These are phyloP conservation scores for Colletotrichum simmondsii DNA, from an alignment of 2,329 filamentous ascomycete species.

Conservation along the genomic window DNA sequence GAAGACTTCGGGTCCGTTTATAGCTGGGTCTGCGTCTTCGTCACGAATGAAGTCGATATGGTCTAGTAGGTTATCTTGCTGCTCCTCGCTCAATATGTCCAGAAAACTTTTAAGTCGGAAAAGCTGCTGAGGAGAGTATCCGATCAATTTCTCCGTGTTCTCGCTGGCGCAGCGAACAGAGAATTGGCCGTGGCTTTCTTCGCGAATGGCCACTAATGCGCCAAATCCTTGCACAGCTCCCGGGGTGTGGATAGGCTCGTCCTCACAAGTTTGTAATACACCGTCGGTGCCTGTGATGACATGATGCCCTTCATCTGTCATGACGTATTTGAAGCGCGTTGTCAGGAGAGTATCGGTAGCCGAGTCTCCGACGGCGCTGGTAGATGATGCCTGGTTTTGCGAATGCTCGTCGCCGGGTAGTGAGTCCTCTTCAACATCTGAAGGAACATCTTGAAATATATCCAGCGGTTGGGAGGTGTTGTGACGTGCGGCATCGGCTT, in stretches of 20 bases:
- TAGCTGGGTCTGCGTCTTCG: conserved; percentile 78
- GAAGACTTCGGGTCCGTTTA: conserved; percentile 88
- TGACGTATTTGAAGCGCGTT: conserved; percentile 80
- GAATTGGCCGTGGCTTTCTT: conserved; percentile 75
- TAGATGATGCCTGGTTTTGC: not conserved
- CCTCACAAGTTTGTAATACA: conserved; percentile 83
- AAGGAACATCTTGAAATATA: conserved; percentile 37
- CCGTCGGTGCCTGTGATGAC: conserved; percentile 84
- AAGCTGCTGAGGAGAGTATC: conserved; percentile 80
- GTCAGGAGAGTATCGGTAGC: conserved; percentile 61
- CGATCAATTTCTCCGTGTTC: conserved; percentile 80
- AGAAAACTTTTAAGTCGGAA: conserved; percentile 81
- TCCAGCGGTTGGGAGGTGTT: conserved; percentile 46
- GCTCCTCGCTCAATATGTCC: conserved; percentile 86
- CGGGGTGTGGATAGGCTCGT: conserved; percentile 90
- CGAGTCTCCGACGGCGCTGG: not conserved
- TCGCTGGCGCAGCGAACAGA: conserved; percentile 82
- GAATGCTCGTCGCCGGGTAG: not conserved
- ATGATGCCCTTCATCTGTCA: conserved; percentile 82
- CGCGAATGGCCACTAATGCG: conserved; percentile 77
- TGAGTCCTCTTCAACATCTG: conserved; percentile 40
- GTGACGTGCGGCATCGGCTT: conserved; percentile 54
- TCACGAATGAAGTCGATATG: conserved; percentile 90
- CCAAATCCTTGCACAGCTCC: conserved; percentile 87
- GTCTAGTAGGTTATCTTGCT: conserved; percentile 84